A percentile compares a stretch with the other conserved stretches of the same genome.
Evolutionary conservation across 306 rosid genomes (phyloP).

Genomic region (Geum urbanum): DNA sequence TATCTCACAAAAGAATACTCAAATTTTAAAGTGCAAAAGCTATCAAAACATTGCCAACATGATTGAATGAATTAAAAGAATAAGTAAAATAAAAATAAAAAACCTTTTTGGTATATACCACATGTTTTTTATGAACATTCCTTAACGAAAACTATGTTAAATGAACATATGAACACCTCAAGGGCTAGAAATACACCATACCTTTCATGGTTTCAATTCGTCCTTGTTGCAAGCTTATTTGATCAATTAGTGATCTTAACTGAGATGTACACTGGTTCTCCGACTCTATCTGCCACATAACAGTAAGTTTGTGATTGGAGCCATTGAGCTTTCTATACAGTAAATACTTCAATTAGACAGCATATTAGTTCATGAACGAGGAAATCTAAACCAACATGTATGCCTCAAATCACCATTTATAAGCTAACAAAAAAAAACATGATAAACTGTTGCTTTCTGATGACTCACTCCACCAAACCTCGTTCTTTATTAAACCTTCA

Average conservation of each 20-base stretch:
- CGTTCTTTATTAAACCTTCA: background rate
- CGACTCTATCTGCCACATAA: constrained; percentile 58
- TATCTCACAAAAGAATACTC: background rate
- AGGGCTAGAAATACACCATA: constrained; percentile 21
- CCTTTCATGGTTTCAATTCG: constrained; percentile 71
- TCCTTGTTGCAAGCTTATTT: constrained; percentile 86
- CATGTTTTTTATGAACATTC: background rate
- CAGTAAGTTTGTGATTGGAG: background rate
- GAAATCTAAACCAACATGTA: background rate
- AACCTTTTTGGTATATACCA: too few species aligned
- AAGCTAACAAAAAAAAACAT: too few species aligned
- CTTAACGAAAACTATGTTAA: background rate
- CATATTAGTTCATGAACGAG: background rate
- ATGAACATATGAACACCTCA: background rate
- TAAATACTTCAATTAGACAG: background rate
- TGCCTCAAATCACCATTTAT: background rate
- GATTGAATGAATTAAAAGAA: background rate
- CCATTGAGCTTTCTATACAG: background rate
- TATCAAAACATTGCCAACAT: background rate
- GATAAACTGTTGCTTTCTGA: background rate
- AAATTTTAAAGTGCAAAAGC: background rate
- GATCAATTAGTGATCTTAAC: constrained; percentile 68
- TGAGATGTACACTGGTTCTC: constrained; percentile 78
- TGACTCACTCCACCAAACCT: background rate
- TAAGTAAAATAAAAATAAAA: too few species aligned